phyloP scores from a whole-genome alignment of 495 filamentous ascomycete genomes.

The Podospora comata region DNA sequence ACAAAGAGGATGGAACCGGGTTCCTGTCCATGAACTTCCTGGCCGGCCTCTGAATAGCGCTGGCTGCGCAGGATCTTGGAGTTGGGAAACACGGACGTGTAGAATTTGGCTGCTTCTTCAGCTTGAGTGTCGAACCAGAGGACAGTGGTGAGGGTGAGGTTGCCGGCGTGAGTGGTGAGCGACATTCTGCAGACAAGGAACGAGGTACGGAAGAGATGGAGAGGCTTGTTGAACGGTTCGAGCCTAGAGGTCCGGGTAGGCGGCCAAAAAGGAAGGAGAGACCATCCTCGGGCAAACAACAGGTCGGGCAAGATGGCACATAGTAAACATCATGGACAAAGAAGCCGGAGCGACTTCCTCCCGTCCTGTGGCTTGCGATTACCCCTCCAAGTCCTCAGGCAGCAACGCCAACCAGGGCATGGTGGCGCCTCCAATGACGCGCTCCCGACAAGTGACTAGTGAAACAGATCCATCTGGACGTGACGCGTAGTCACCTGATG shows the following conservation, averaged over 20 bases:
- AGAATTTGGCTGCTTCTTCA: conserved; percentile 38
- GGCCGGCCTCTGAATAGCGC: conserved; percentile 24
- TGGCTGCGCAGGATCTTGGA: conserved; percentile 24
- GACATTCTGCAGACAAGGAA: background rate
- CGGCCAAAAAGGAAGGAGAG: too few species aligned
- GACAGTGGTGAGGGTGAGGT: conserved; percentile 29
- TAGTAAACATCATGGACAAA: background rate
- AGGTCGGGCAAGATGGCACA: too few species aligned
- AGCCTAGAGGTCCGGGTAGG: too few species aligned
- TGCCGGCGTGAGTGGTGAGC: background rate
- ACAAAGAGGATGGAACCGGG: conserved; percentile 14
- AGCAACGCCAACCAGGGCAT: background rate
- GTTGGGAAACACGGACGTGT: conserved; percentile 37
- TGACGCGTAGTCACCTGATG: too few species aligned
- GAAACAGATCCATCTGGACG: background rate
- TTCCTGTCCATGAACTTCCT: background rate
- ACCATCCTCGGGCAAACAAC: too few species aligned
- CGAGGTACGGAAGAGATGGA: too few species aligned
- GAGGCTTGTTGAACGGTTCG: too few species aligned
- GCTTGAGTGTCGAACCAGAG: conserved; percentile 44
- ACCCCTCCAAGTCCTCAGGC: background rate
- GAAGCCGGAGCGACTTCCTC: background rate
- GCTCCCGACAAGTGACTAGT: background rate
- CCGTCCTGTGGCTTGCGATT: background rate
- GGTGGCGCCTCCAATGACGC: background rate